Base-by-base conservation (phyloP, 2,329 filamentous ascomycete genomes). In the Beauveria brongniartii region DNA sequence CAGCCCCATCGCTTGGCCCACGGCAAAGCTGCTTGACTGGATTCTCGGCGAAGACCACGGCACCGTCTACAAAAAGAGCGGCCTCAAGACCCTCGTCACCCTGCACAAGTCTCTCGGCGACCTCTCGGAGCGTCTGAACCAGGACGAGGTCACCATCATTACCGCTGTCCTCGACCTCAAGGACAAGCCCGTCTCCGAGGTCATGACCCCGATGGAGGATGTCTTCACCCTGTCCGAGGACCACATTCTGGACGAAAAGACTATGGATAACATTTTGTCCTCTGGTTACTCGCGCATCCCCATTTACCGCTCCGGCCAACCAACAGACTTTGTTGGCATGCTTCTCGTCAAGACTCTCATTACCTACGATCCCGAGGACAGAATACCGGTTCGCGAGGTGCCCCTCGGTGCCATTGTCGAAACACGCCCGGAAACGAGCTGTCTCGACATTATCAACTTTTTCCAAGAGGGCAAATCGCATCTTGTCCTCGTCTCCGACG, bases 391-490 rank as follows among this genome's bases (percentile, higher is more conserved):
- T 41, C 84, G 88, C 63, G 93, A 97, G 64, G 97, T 99, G 71
- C 87, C 92, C 8, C 80, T 99, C 55, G 94, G 94, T 16, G 97
- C 94, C 0, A 84, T 99, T 7, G 94, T 95, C 1, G 94, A 99
- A 74, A 99, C 94, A 0, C 85, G 91, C 10, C 91, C 94, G 0
- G 91, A 97, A 71, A 99, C 94, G 0, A 97, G 92, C 77, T 99
- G 94, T 72, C 77, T 99, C 61, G 94, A 99, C 73, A 97, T 99
- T 69, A 91, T 99, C 76, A 99, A 99, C 77, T 99, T 97, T 75
- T 99, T 99, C 78, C 94, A 99, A 74, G 94, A 99, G 78, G 94
- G 94, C 68, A 99, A 99, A 73, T 96, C 92, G 1, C 94, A 99
- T 74, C 96, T 99, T 92, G 93, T 97, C 0, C 80, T 99, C 30